Conservation (phyloP, 2,329 filamentous ascomycete species). For the Tolypocladium tropicale region DNA sequence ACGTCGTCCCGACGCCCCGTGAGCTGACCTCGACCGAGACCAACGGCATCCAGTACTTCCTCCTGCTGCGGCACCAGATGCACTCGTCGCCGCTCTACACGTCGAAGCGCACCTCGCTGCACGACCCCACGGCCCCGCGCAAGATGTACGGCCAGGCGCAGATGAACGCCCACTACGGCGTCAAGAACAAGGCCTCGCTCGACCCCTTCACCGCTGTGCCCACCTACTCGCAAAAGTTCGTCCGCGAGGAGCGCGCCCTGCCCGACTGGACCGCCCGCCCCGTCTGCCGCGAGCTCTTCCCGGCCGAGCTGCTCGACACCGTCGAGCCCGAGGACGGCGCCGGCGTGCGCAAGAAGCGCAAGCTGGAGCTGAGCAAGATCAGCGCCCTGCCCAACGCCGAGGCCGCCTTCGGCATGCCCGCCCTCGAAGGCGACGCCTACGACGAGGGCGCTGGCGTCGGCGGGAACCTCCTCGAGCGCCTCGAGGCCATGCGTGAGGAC, state of each 20-base stretch:
- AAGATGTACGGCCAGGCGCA: conserved; percentile 47
- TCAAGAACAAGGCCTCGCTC: conserved; percentile 43
- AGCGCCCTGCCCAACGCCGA: conserved; percentile 39
- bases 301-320: conserved; percentile 43
- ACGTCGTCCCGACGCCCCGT: conserved; percentile 35
- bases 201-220: conserved; percentile 50
- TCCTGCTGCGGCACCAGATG: conserved; percentile 46
- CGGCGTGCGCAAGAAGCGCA: conserved; percentile 31
- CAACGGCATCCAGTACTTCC: conserved; percentile 37
- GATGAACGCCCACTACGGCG: conserved; percentile 44
- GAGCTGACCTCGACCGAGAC: conserved; percentile 33
- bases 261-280: conserved; percentile 42
- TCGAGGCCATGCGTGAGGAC: conserved; percentile 38
- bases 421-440: conserved; percentile 13
- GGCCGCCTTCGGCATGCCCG: conserved; percentile 34
- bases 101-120: conserved; percentile 33
- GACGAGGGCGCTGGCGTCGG: conserved; percentile 23
- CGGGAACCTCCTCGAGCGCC: conserved; percentile 30
- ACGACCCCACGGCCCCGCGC: conserved; percentile 28
- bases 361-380: conserved; percentile 35
- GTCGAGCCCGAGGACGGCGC: conserved; percentile 32
- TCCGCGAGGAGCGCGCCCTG: conserved; percentile 38
- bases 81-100: conserved; percentile 47
- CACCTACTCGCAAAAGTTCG: conserved; percentile 47
- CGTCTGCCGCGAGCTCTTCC: conserved; percentile 44